Base-by-base conservation (phyloP, 1,284 basidiomycete species). In the Acaromyces ingoldii region DNA sequence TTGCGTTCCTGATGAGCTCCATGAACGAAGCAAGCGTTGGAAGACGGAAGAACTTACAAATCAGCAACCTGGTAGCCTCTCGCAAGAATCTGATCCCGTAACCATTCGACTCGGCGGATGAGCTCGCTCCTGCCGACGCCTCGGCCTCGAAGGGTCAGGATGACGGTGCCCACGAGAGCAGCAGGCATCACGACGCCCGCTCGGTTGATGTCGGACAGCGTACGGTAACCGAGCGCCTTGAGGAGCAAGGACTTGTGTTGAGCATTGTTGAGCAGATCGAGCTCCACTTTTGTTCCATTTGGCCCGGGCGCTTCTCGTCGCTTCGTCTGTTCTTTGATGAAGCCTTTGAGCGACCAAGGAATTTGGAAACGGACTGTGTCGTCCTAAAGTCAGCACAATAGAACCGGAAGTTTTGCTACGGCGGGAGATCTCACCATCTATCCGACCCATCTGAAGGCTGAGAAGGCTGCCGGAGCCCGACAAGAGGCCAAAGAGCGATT, bases 171-270 rank as follows among this genome's bases (percentile, higher is more conserved):
- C 30, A 77, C 70, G 6, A 77, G 61, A 1, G 73, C 75, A 0
- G 75, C 71, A 10, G 76, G 76, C 76, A 77, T 76, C 49, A 77
- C 66, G 21, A 77, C 72, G n/a, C 73, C 62, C 5, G 65, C 63
- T 10, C 65, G 58, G 63, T 77, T 77, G 63, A 77, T 77, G 44
- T 76, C 76, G n/a, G 53, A 59, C 10, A 77, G 56, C 0, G 76
- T 66, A 29, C 70, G 63, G 52, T 77, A 77, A 2, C 76, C 76
- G 3, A 77, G 63, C 29, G 74, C 67, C 38, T 70, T 68, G 39
- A 77, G 61, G 4, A 77, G 39, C 2, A 68, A 58, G 2, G 62
- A 55, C 56, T 76, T 65, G 56, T 67, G 65, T 15, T 60, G 49
- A 19, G 59, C 57, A 47, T 58, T 66, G 49, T 58, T 53, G 40